phyloP scores from a whole-genome alignment of 2,329 filamentous ascomycete species.

The Apiospora pterosperma region DNA sequence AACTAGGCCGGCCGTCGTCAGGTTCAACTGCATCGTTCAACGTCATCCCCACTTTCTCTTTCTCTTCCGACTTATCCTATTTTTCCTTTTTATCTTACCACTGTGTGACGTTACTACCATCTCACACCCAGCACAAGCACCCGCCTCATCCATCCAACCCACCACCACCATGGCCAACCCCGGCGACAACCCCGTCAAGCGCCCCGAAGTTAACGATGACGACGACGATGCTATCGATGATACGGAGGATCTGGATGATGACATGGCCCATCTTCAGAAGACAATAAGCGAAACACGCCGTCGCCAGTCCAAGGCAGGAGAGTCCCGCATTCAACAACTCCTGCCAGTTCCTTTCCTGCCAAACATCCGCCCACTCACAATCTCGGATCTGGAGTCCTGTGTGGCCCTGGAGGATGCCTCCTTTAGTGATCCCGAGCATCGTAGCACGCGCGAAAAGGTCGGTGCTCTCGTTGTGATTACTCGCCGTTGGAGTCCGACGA shows the following conservation, averaged over 20 bases:
- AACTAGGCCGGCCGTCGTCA: neutral
- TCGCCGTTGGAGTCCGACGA: neutral
- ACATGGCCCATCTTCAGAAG: constrained; percentile 33
- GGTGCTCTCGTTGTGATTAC: constrained; percentile 12
- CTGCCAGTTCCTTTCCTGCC: constrained; percentile 63
- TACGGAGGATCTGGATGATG: constrained; percentile 35
- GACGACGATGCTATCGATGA: constrained; percentile 33
- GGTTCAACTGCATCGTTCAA: neutral
- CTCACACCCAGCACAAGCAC: neutral
- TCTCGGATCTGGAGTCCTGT: constrained; percentile 60
- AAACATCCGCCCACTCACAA: constrained; percentile 69
- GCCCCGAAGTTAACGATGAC: neutral
- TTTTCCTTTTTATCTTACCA: constrained; percentile 1
- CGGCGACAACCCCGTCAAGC: constrained; percentile 1
- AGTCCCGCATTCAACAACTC: constrained; percentile 38
- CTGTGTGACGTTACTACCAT: neutral
- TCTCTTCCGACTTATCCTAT: neutral
- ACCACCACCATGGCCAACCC: constrained; percentile 3
- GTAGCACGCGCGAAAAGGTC: constrained; percentile 53
- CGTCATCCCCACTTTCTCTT: neutral
- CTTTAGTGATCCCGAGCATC: constrained; percentile 46
- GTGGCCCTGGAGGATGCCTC: constrained; percentile 53
- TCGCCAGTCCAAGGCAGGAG: constrained; percentile 26
- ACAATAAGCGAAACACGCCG: constrained; percentile 37
- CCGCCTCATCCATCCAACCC: neutral